Percentiles rank a stretch among this genome's conserved stretches.
Evolutionary conservation across 345 rosid genomes (phyloP).

Genomic region (Salix caprea): DNA sequence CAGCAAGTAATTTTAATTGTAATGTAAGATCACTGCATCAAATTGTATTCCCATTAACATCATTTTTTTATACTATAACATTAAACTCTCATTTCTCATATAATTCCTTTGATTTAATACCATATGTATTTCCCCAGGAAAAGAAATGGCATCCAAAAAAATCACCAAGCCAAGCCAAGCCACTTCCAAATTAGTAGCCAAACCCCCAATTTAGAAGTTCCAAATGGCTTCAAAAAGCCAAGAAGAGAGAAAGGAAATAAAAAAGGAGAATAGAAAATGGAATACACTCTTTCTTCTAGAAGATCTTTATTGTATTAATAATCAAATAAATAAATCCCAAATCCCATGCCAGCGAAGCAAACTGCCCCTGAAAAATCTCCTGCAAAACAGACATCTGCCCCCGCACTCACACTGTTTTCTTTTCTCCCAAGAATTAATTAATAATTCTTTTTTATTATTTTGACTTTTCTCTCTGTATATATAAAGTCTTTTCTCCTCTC

Average conservation of each 20-base stretch:
- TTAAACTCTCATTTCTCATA: too few relatives aligned
- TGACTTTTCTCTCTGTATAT: not conserved
- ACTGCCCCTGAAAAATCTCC: not conserved
- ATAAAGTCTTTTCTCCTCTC: not conserved
- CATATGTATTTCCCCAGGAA: too few relatives aligned
- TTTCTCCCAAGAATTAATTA: not conserved
- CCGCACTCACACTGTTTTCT: not conserved
- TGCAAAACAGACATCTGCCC: not conserved
- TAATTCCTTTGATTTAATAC: too few relatives aligned
- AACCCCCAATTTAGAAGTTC: too few relatives aligned
- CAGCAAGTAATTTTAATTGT: too few relatives aligned
- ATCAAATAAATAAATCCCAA: not conserved
- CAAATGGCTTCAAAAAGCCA: not conserved
- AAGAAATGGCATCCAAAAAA: too few relatives aligned
- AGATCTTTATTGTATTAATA: not conserved
- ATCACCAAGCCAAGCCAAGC: too few relatives aligned
- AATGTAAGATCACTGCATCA: too few relatives aligned
- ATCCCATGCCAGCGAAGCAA: not conserved
- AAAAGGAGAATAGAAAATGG: not conserved
- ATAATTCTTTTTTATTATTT: not conserved
- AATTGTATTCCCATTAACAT: too few relatives aligned
- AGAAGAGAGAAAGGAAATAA: not conserved
- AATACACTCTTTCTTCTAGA: not conserved
- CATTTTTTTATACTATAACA: too few relatives aligned
- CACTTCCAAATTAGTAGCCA: too few relatives aligned